Base-by-base conservation (phyloP, 2,329 filamentous ascomycete genomes). In the Beauveria varroae region DNA sequence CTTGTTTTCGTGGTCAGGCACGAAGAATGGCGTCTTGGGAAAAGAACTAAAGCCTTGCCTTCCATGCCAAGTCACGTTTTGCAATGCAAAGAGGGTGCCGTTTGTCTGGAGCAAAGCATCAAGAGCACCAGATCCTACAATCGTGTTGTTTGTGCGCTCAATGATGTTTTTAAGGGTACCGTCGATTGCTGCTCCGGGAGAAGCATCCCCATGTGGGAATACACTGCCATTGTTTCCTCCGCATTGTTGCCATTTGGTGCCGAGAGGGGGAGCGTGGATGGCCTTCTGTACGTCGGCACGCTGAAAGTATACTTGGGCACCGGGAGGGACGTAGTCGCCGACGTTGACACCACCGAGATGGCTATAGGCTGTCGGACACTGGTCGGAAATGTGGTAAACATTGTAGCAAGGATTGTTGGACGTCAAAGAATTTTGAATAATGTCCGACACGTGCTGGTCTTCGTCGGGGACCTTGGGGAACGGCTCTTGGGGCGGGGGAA, bases 371-470 rank as follows among this genome's bases (percentile, higher is more conserved):
- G 86, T 66, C 0, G 90, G 90, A 69, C 90, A 95, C 16, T 86
- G 88, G 4, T 84, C 86, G 2, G 83, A 83, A 16, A 93, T 82
- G 56, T 89, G 84, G 73, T 93, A 93, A 10, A 90, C 76, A 70
- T 91, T 85, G 74, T 88, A 96, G 76, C 91, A 95, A 0, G 90
- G 90, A 74, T 95, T 95, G 37, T 55, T 56, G 0, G 84, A 72
- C 1, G 75, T 68, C 5, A 77, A 64, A 6, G 81, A 80, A 28
- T 84, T 86, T 0, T 78, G 65, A 66, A 76, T 76, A 34, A 90
- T 81, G 22, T 81, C 75, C 61, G 79, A 71, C 67, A 81, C 88
- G 18, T 89, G n/a, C 10, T 20, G 67, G 53, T 79, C 76, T 69
- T 89, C 93, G 5, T 78, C 75, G 70, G 30, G 72, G 70, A 64